Percentiles rank a stretch among this genome's conserved stretches.
These are phyloP conservation scores for Xanthoconium stramineum DNA, from an alignment of 768 basidiomycete genomes.

Conservation along the genomic window DNA sequence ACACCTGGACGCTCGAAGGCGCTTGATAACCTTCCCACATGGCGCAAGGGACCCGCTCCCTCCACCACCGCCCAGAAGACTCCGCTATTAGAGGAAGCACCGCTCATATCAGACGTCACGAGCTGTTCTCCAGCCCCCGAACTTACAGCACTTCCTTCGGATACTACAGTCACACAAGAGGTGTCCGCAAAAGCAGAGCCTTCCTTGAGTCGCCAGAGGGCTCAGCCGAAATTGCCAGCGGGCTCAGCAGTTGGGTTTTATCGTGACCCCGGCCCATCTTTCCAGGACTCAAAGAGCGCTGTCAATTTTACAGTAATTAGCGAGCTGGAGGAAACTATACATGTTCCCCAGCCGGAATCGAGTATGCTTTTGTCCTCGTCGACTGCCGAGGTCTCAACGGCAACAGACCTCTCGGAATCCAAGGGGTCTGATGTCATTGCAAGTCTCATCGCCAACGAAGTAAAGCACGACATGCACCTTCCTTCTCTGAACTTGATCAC, in stretches of 20 bases:
- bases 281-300: slow-evolving; percentile 42
- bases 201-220: slow-evolving; percentile 40
- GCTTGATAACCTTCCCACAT: slow-evolving; percentile 35
- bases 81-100: slow-evolving; percentile 5
- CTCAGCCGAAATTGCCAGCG: slow-evolving; percentile 69
- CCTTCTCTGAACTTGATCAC: slow-evolving; percentile 23
- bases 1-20: slow-evolving; percentile 29
- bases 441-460: slow-evolving; percentile 12
- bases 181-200: slow-evolving; percentile 24
- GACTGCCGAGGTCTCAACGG: slow-evolving; percentile 11
- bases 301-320: slow-evolving; percentile 80
- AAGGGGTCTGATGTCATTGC: slow-evolving; percentile 5
- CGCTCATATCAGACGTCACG: slow-evolving; percentile 44
- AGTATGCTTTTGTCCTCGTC: slow-evolving; percentile 28
- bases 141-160: slow-evolving; percentile 20
- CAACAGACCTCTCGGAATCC: slow-evolving; percentile 2
- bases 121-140: slow-evolving; percentile 71
- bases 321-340: slow-evolving; percentile 52
- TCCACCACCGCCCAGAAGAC: slow-evolving; percentile 12
- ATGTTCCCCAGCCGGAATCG: slow-evolving; percentile 10
- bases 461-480: slow-evolving; percentile 8
- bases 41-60: slow-evolving; percentile 36
- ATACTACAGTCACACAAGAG: slow-evolving; percentile 33
- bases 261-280: slow-evolving; percentile 56
- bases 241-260: slow-evolving; percentile 74